Evolutionary conservation across 2,329 filamentous ascomycete species (phyloP), one percentile per base, ranked within the genome.

Genomic region (Colletotrichum eremochloae): DNA sequence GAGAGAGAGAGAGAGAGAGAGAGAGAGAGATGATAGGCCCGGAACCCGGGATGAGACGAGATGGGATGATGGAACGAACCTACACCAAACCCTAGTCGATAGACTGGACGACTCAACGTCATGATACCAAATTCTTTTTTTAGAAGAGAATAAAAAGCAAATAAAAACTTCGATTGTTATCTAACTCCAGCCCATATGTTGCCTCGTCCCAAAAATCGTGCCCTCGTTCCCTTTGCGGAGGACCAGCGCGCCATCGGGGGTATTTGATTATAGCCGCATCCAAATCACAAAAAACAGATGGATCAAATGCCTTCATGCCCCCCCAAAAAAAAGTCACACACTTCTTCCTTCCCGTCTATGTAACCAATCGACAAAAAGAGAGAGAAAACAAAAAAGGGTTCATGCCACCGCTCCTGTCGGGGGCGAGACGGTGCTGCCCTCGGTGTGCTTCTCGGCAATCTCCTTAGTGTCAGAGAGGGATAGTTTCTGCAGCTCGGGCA

Each of bases 401-500:
- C 53, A 71, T 36, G 62, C 71, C 46, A 57, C 14, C 0, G 57
- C 7, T 0, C 33, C 50, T 1, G 56, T 40, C 2, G 63, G 63
- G 18, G 63, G 52, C 29, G 61, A 46, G 24, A 48, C 38, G 14
- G 52, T 52, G 55, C 60, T 48, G 38, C 61, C 67, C 61, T 71
- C 64, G 40, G 52, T 62, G 46, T 66, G 62, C 53, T 73, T 73
- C 56, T 73, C 71, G 0, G 52, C 29, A 15, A 67, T 53, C 71
- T 73, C 67, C 68, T 71, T 71, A 52, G 62, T 67, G 6, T 71
- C 71, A 14, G 67, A 73, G 57, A 83, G 75, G 61, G 77, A 78
- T 24, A 83, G 74, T 71, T 80, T 81, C 75, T 81, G 78, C 5
- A 81, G 46, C 6, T 78, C 69, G 20, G 78, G 70, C 7, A 78